Conservation (phyloP, 176 grass and related monocot genomes). For the Aegilops tauschii region DNA sequence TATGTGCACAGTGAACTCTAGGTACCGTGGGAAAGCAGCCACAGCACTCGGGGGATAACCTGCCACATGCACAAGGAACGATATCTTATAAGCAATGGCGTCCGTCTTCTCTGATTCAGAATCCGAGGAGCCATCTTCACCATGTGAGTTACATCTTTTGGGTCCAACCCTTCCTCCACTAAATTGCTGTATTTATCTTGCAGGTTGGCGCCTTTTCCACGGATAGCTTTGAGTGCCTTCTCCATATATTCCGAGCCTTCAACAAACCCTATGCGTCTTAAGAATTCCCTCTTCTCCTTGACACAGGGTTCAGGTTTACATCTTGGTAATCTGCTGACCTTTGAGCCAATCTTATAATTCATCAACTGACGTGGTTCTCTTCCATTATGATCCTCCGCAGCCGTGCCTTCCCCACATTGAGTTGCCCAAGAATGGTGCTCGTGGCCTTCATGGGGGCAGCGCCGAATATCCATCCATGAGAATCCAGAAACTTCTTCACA, state of each 20-base stretch:
- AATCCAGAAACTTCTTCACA: constrained; percentile 40
- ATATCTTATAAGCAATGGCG: constrained; percentile 48
- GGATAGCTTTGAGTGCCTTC: constrained; percentile 45
- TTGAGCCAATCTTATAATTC: constrained; percentile 41
- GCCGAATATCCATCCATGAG: constrained; percentile 36
- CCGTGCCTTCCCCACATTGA: constrained; percentile 32
- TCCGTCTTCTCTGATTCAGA: constrained; percentile 59
- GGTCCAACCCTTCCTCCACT: constrained; percentile 43
- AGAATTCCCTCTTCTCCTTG: constrained; percentile 42
- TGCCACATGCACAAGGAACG: constrained; percentile 39
- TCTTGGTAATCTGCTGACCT: constrained; percentile 30
- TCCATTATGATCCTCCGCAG: constrained; percentile 47
- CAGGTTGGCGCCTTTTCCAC: constrained; percentile 57
- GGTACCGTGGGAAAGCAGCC: constrained; percentile 35
- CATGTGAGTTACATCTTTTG: constrained; percentile 36
- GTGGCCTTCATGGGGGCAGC: constrained; percentile 29
- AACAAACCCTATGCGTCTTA: constrained; percentile 46
- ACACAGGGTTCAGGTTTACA: constrained; percentile 20
- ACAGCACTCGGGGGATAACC: constrained; percentile 43
- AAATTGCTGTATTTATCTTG: constrained; percentile 45
- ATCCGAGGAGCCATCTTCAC: constrained; percentile 44
- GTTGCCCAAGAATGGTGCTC: constrained; percentile 33
- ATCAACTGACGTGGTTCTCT: constrained; percentile 43
- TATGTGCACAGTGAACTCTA: constrained; percentile 45
- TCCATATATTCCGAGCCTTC: constrained; percentile 44